phyloP scores from a whole-genome alignment of 2,329 filamentous ascomycete genomes.

The Clarireedia sp. region DNA sequence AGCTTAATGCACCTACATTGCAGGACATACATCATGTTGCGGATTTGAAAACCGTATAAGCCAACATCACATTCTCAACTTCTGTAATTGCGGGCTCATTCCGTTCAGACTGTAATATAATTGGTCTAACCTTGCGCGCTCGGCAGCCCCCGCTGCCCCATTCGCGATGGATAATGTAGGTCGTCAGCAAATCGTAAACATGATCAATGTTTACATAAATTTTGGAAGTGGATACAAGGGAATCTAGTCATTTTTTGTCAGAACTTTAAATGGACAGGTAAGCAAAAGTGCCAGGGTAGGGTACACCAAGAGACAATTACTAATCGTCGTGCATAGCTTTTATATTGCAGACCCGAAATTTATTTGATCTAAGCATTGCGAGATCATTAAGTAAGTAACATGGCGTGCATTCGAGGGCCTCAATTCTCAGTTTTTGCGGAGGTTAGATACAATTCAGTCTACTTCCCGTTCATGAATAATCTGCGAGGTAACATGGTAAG shows the following conservation, averaged over 20 bases:
- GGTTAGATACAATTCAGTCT: too few species aligned
- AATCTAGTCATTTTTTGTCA: background rate
- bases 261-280: background rate
- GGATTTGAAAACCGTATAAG: background rate
- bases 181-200: background rate
- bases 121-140: background rate
- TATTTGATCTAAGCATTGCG: background rate
- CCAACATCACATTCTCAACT: background rate
- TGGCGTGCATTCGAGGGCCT: too few species aligned
- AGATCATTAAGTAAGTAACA: background rate
- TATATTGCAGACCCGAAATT: background rate
- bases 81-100: background rate
- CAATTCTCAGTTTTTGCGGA: too few species aligned
- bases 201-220: background rate
- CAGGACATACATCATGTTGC: background rate
- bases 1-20: background rate
- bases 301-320: background rate
- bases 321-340: background rate
- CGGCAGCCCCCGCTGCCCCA: background rate
- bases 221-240: background rate
- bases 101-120: background rate
- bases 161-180: background rate
- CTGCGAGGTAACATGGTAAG: too few species aligned
- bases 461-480: too few species aligned
- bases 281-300: background rate